Percentiles rank a stretch among this genome's conserved stretches.
phyloP scores from a whole-genome alignment of 768 basidiomycete genomes.

The Auriscalpium microsporum region DNA sequence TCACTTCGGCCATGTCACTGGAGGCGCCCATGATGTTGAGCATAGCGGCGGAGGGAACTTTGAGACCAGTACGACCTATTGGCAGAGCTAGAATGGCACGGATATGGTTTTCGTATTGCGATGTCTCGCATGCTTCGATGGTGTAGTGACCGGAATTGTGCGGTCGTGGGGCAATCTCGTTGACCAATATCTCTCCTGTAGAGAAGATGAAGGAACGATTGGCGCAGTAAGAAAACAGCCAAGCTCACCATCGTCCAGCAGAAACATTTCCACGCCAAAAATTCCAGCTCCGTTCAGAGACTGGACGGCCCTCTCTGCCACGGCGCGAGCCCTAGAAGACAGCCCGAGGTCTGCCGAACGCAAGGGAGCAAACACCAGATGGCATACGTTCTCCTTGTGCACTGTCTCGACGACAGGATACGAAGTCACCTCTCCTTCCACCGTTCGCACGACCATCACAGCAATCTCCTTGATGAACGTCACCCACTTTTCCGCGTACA shows the following conservation, averaged over 20 bases:
- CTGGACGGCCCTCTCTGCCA: slow-evolving; percentile 77
- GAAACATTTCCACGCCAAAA: slow-evolving; percentile 98
- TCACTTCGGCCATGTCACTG: slow-evolving; percentile 53
- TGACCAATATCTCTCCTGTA: slow-evolving; percentile 70
- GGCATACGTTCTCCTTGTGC: slow-evolving; percentile 89
- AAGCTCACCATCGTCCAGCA: slow-evolving; percentile 71
- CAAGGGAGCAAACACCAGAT: slow-evolving; percentile 86
- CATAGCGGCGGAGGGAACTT: slow-evolving; percentile 85
- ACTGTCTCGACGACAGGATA: slow-evolving; percentile 95
- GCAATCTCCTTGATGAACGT: slow-evolving; percentile 86
- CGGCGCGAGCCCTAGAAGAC: slow-evolving; percentile 46
- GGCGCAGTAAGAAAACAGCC: not conserved
- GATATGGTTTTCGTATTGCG: slow-evolving; percentile 96
- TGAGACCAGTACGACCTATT: slow-evolving; percentile 79
- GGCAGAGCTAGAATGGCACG: slow-evolving; percentile 88
- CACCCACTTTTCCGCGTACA: slow-evolving; percentile 95
- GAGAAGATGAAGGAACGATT: not conserved
- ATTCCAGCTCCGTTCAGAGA: slow-evolving; percentile 84
- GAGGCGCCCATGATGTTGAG: slow-evolving; percentile 91
- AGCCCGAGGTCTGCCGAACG: slow-evolving; percentile 50
- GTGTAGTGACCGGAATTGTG: slow-evolving; percentile 99
- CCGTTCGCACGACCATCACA: slow-evolving; percentile 90
- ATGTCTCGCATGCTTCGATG: slow-evolving; percentile 94
- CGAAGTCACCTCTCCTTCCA: slow-evolving; percentile 60
- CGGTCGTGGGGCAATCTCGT: slow-evolving; percentile 96